Conservation (phyloP, 352 stramenopile species). For the Thraustochytrium striatum region DNA sequence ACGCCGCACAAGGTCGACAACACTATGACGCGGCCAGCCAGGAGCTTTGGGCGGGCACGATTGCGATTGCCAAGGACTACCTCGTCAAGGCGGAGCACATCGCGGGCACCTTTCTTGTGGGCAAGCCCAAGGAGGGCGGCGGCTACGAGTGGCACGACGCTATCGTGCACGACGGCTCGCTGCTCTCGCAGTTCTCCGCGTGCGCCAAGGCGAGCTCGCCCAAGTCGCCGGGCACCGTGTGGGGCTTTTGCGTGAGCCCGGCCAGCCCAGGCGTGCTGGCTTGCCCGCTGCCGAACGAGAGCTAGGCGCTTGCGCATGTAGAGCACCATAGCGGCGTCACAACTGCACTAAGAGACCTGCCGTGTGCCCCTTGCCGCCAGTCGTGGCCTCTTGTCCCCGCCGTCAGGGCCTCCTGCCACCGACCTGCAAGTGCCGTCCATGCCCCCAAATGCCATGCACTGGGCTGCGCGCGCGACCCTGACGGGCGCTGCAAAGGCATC, state of each 20-base stretch:
- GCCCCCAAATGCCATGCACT: no score
- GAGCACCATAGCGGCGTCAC: no score
- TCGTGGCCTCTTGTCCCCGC: no score
- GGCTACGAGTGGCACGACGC: background rate
- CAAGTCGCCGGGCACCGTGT: background rate
- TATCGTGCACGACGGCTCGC: background rate
- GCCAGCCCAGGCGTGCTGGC: background rate
- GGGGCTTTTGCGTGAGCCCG: background rate
- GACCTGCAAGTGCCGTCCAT: no score
- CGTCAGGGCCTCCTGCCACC: no score
- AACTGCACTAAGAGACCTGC: no score
- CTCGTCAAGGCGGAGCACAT: background rate
- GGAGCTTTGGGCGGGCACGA: background rate
- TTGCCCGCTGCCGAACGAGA: background rate
- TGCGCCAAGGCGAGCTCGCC: background rate
- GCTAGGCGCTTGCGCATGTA: no score
- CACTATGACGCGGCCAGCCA: background rate
- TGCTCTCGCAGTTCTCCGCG: background rate
- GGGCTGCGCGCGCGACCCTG: no score
- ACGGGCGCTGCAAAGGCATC: no score
- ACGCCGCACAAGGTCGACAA: slow-evolving; percentile 4
- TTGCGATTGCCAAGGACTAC: background rate
- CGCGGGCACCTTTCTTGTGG: background rate
- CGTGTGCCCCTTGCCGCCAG: no score
- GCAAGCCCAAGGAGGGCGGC: background rate